Evolutionary conservation across 2,329 filamentous ascomycete species (phyloP).

Genomic region (Hypomyces rosellus): DNA sequence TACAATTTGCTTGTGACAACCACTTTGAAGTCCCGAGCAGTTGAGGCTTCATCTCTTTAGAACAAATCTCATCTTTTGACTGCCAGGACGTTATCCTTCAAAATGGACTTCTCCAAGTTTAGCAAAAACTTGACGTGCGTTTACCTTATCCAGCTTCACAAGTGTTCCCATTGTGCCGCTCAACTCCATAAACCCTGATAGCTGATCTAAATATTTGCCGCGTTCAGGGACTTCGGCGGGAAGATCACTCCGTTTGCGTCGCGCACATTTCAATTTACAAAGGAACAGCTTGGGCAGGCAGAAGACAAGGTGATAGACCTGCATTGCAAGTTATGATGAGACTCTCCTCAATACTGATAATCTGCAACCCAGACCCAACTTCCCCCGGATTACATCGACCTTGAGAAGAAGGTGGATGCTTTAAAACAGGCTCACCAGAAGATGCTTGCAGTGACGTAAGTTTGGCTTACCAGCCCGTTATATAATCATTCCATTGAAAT

Average conservation of each 20-base stretch:
- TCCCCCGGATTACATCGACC: slow-evolving; percentile 93
- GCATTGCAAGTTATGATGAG: not conserved
- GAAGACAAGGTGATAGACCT: slow-evolving; percentile 70
- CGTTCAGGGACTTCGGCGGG: slow-evolving; percentile 57
- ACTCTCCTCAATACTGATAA: not conserved
- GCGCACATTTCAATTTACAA: slow-evolving; percentile 93
- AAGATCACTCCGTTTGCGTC: slow-evolving; percentile 88
- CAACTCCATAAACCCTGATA: slow-evolving; percentile 5
- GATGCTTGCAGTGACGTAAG: slow-evolving; percentile 92
- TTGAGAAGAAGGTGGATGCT: slow-evolving; percentile 97
- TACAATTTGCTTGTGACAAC: not conserved
- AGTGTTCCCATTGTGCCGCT: not conserved
- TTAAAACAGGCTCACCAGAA: slow-evolving; percentile 96
- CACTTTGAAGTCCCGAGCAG: not conserved
- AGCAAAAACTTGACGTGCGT: slow-evolving; percentile 51
- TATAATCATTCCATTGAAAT: not conserved
- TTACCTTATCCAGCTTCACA: slow-evolving; percentile 8
- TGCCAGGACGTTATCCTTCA: slow-evolving; percentile 6
- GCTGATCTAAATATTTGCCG: slow-evolving; percentile 18
- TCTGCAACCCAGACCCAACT: slow-evolving; percentile 68
- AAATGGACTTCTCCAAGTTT: slow-evolving; percentile 55
- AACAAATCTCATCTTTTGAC: not conserved
- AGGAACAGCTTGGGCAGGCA: slow-evolving; percentile 91
- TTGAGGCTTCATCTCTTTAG: not conserved
- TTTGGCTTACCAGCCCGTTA: slow-evolving; percentile 18